Evolutionary conservation across 2,329 filamentous ascomycete genomes (phyloP).

Genomic region (Metarhizium anisopliae): DNA sequence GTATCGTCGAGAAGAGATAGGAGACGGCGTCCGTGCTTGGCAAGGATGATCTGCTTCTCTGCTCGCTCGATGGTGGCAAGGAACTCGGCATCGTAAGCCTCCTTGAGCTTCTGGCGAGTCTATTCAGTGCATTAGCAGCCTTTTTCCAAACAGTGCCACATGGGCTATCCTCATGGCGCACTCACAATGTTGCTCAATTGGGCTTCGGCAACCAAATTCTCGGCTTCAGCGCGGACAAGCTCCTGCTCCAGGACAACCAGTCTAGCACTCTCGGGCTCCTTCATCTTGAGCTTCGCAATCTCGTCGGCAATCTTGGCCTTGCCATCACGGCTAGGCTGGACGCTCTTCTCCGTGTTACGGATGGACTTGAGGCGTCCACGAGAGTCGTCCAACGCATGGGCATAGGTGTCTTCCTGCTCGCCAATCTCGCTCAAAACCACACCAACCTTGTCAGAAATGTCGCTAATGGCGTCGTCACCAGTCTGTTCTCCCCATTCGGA

Average conservation of each 20-base stretch:
- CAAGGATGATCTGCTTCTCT: slow-evolving; percentile 93
- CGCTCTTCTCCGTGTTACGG: slow-evolving; percentile 88
- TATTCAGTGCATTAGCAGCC: slow-evolving; percentile 22
- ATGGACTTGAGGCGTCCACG: slow-evolving; percentile 80
- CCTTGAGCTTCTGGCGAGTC: slow-evolving; percentile 94
- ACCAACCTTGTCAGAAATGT: slow-evolving; percentile 91
- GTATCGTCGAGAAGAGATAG: slow-evolving; percentile 81
- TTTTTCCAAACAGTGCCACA: background rate
- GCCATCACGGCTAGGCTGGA: slow-evolving; percentile 83
- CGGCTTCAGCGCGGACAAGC: slow-evolving; percentile 88
- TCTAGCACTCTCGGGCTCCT: slow-evolving; percentile 77
- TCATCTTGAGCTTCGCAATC: slow-evolving; percentile 83
- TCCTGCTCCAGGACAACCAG: slow-evolving; percentile 88
- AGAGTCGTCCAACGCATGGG: slow-evolving; percentile 79
- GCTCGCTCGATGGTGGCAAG: slow-evolving; percentile 88
- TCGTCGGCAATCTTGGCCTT: slow-evolving; percentile 87
- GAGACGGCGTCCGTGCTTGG: slow-evolving; percentile 79
- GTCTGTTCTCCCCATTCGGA: slow-evolving; percentile 96
- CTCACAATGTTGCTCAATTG: slow-evolving; percentile 89
- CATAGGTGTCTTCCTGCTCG: slow-evolving; percentile 85
- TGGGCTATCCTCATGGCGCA: slow-evolving; percentile 11
- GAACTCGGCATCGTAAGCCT: slow-evolving; percentile 84
- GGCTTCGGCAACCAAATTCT: slow-evolving; percentile 91
- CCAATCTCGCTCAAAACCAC: slow-evolving; percentile 88
- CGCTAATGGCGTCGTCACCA: slow-evolving; percentile 74